Evolutionary conservation across 805 yeast genomes (phyloP).

Genomic region (Diddensiella santjacobensis): DNA sequence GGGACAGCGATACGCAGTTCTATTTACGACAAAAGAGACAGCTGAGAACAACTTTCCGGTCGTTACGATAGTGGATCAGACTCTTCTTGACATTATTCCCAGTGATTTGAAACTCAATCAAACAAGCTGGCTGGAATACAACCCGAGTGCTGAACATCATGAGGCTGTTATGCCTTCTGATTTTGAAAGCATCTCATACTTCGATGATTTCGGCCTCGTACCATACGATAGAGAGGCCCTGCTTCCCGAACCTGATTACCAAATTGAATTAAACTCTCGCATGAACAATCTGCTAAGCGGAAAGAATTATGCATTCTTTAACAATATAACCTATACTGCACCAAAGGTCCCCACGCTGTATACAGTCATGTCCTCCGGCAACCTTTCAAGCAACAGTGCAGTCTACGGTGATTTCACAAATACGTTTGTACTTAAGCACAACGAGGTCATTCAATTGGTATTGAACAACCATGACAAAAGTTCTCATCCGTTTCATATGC

Average conservation of each 20-base stretch:
- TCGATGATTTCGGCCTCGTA: constrained; percentile 72
- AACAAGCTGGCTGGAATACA: constrained; percentile 65
- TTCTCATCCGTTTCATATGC: constrained; percentile 94
- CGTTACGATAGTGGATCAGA: constrained; percentile 71
- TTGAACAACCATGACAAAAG: constrained; percentile 86
- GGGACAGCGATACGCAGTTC: constrained; percentile 84
- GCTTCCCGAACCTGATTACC: constrained; percentile 59
- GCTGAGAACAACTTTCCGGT: constrained; percentile 66
- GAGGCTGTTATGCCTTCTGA: constrained; percentile 31
- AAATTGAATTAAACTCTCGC: constrained; percentile 61
- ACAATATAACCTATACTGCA: constrained; percentile 67
- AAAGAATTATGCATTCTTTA: constrained; percentile 86
- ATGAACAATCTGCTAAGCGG: constrained; percentile 86
- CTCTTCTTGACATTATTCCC: constrained; percentile 75
- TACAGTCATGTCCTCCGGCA: constrained; percentile 60
- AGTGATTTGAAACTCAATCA: constrained; percentile 59
- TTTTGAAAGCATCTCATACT: constrained; percentile 45
- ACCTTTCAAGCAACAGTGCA: constrained; percentile 46
- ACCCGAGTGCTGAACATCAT: constrained; percentile 42
- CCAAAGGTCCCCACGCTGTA: constrained; percentile 83
- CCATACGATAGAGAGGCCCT: constrained; percentile 56
- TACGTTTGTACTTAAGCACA: constrained; percentile 62
- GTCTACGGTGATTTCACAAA: constrained; percentile 82
- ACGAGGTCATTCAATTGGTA: constrained; percentile 71
- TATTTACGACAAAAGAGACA: constrained; percentile 64